These are phyloP conservation scores for Penicillium polonicum DNA, from an alignment of 2,329 filamentous ascomycete genomes.

Conservation along the genomic window DNA sequence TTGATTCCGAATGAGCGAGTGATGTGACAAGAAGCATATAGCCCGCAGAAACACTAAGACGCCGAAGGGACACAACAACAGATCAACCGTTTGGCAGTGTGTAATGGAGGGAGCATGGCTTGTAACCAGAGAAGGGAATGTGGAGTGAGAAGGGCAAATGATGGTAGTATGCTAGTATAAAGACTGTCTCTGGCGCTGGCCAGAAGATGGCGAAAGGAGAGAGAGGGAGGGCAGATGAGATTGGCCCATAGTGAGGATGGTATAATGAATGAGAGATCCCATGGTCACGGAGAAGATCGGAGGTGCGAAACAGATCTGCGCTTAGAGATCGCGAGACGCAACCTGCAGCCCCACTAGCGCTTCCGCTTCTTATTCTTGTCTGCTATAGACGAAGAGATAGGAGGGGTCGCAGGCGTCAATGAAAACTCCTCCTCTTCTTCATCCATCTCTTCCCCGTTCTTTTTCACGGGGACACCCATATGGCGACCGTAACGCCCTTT, in stretches of 20 bases:
- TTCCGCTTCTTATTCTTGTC: conserved; percentile 72
- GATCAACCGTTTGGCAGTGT: conserved; percentile 29
- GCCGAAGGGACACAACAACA: conserved; percentile 20
- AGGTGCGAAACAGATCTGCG: conserved; percentile 3
- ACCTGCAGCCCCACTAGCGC: conserved; percentile 44
- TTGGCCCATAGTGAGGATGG: conserved; percentile 9
- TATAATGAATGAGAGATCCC: conserved; percentile 8
- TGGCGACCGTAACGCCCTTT: conserved; percentile 83
- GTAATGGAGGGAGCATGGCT: conserved; percentile 18
- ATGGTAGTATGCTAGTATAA: conserved; percentile 15
- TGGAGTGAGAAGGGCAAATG: conserved; percentile 13
- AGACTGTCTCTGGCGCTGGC: conserved; percentile 20
- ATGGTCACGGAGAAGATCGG: neutral
- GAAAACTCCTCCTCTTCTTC: conserved; percentile 56
- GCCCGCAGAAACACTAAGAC: conserved; percentile 20
- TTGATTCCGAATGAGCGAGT: conserved; percentile 25
- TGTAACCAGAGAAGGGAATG: conserved; percentile 20
- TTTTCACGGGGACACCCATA: conserved; percentile 67
- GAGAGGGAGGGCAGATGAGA: conserved; percentile 3
- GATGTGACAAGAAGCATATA: conserved; percentile 19
- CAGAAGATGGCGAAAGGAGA: conserved; percentile 16
- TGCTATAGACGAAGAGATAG: conserved; percentile 34
- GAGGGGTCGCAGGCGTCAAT: conserved; percentile 33
- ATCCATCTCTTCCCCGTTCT: conserved; percentile 44
- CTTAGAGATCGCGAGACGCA: conserved; percentile 6